phyloP scores from a whole-genome alignment of 768 basidiomycete species.

The Polyporus arcularius region DNA sequence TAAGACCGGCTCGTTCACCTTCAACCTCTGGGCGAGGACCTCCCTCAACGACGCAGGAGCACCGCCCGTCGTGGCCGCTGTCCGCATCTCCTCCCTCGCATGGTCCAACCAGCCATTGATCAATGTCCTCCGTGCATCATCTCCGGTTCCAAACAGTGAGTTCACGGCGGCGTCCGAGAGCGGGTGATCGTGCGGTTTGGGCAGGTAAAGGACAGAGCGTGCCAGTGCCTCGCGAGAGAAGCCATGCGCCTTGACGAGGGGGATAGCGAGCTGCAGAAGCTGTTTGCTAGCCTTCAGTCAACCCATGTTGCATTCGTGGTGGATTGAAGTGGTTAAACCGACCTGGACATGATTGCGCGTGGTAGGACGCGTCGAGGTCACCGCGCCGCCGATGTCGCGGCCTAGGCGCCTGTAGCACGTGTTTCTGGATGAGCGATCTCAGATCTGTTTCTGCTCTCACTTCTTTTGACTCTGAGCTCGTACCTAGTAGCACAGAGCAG shows the following conservation, averaged over 20 bases:
- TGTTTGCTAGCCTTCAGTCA: conserved; percentile 26
- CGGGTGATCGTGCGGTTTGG: conserved; percentile 52
- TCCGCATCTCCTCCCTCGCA: conserved; percentile 54
- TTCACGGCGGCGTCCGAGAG: conserved; percentile 72
- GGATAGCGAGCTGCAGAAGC: conserved; percentile 62
- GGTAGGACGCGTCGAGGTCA: conserved; percentile 14
- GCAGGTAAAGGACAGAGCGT: conserved; percentile 59
- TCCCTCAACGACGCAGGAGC: conserved; percentile 41
- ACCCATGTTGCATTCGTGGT: neutral
- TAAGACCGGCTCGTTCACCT: conserved; percentile 69
- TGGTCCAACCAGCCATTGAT: conserved; percentile 76
- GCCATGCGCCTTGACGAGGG: conserved; percentile 65
- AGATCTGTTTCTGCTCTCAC: no score
- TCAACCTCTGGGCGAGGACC: conserved; percentile 56
- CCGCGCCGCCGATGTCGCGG: no score
- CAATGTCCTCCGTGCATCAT: conserved; percentile 62
- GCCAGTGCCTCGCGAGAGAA: conserved; percentile 75
- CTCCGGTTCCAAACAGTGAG: conserved; percentile 71
- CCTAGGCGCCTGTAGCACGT: no score
- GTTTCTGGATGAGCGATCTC: no score
- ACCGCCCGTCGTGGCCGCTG: conserved; percentile 15
- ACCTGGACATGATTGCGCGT: conserved; percentile 19
- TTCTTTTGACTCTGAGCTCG: no score
- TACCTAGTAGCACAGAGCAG: no score
- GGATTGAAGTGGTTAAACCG: neutral